Conservation (phyloP, 2,329 filamentous ascomycete genomes). For the Stemphylium vesicarium region DNA sequence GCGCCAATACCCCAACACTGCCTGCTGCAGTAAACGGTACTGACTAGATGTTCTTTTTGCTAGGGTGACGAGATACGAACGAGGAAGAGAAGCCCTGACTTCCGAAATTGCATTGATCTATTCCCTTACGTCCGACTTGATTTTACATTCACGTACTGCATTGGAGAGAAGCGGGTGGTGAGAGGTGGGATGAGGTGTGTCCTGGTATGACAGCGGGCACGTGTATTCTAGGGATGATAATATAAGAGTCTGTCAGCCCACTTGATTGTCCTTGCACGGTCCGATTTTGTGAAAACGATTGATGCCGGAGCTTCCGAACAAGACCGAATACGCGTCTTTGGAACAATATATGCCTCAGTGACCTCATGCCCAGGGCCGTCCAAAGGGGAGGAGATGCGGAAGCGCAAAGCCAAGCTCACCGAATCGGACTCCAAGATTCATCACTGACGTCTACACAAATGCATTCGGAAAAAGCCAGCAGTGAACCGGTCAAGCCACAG, state of each 20-base stretch:
- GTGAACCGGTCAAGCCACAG: neutral
- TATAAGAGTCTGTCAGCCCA: constrained; percentile 3
- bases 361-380: neutral
- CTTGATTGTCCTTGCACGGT: neutral
- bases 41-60: constrained; percentile 13
- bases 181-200: neutral
- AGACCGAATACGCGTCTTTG: constrained; percentile 1
- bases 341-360: neutral
- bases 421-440: neutral
- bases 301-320: neutral
- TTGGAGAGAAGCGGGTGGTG: constrained; percentile 2
- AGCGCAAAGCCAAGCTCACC: neutral
- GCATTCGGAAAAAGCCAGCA: neutral
- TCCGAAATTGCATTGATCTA: constrained; percentile 19
- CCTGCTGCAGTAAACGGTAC: constrained; percentile 37
- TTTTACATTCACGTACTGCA: constrained; percentile 11
- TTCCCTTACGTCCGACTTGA: constrained; percentile 10
- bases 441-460: neutral
- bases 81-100: constrained; percentile 5
- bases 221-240: constrained; percentile 15
- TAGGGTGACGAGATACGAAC: constrained; percentile 12
- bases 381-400: neutral
- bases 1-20: constrained; percentile 39
- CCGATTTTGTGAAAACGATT: neutral
- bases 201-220: neutral